Conservation (phyloP, 2,329 filamentous ascomycete species). For the Hirsutella rhossiliensis region DNA sequence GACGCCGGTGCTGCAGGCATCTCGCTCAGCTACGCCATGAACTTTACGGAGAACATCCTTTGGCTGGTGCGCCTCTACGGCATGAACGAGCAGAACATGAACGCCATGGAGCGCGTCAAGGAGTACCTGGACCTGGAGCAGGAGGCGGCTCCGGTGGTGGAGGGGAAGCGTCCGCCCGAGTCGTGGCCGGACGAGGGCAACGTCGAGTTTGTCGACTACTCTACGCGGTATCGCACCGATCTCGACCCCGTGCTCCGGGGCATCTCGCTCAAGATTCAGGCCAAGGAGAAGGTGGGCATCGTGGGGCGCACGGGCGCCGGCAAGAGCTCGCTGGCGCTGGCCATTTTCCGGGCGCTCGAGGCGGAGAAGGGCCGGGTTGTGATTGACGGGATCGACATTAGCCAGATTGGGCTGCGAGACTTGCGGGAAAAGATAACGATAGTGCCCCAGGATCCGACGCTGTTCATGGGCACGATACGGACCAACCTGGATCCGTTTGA, state of each 20-base stretch:
- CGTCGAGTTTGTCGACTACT: conserved; percentile 82
- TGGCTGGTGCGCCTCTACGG: conserved; percentile 94
- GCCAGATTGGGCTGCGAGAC: conserved; percentile 82
- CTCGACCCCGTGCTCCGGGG: conserved; percentile 76
- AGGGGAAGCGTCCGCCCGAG: conserved; percentile 62
- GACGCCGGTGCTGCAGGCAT: conserved; percentile 88
- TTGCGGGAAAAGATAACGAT: conserved; percentile 91
- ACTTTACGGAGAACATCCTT: conserved; percentile 91
- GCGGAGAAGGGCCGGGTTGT: conserved; percentile 81
- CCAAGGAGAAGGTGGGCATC: conserved; percentile 88
- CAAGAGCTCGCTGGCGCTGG: conserved; percentile 88
- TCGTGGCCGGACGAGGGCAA: conserved; percentile 80
- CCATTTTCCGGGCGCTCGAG: conserved; percentile 87
- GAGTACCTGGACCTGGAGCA: conserved; percentile 96
- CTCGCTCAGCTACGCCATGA: conserved; percentile 89
- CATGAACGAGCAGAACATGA: conserved; percentile 98
- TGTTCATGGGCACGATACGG: conserved; percentile 86
- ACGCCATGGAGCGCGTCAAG: conserved; percentile 93
- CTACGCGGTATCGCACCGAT: conserved; percentile 77
- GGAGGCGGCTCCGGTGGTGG: conserved; percentile 68
- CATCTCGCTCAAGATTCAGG: conserved; percentile 74
- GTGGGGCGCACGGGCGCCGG: conserved; percentile 92
- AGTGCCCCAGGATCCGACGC: conserved; percentile 90
- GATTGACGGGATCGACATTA: conserved; percentile 85
- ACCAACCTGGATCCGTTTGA: conserved; percentile 90